Base-by-base conservation (phyloP, 1,284 basidiomycete genomes). In the Lentinula novae-zelandiae region DNA sequence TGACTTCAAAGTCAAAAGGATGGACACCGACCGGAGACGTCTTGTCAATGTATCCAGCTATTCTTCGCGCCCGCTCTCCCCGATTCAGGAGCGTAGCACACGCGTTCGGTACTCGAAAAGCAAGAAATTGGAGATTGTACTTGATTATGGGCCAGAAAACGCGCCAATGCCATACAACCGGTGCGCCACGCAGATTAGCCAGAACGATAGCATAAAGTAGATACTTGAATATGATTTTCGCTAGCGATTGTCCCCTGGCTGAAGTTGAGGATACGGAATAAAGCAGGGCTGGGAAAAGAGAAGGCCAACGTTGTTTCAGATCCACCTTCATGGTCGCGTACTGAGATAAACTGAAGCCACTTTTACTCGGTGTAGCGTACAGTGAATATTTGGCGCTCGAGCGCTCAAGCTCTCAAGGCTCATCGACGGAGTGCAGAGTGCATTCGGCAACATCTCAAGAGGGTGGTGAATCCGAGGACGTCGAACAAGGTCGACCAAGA, bases 151-250 rank as follows among this genome's bases (percentile, higher is more conserved):
- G 81, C 63, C 75, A 71, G 66, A 86, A 84, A 1, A 89, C 78
- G 10, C 82, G 82, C 46, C 87, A 65, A 66, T 90, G 88, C 88
- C 88, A 90, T 34, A 73, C 73, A 34, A 86, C 71, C 0, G 87
- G 87, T 67, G 82, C 78, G 4, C 84, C 85, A 9, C 82, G 78
- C 22, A 73, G 63, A 60, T 89, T 89, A 34, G 84, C 50, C n/a
- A 87, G 64, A 33, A 84, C 66, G 1, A 82, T 58, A 20, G 62
- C 36, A 6, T 51, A 56, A 39, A 63, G 22, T n/a, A 60, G 2
- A 50, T 49, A 53, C 54, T 58, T 56, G 17, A 56, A 60, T 20
- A 51, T 7, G 27, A 60, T 12, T 2, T 31, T 27, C 2, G 31
- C 12, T 20, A 38, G 36, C 17, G 22, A 31, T 2, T 48, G 51